Evolutionary conservation across 1,284 basidiomycete genomes (phyloP), one percentile per base, ranked within the genome.

Genomic region (Mrakiaceae sp.): DNA sequence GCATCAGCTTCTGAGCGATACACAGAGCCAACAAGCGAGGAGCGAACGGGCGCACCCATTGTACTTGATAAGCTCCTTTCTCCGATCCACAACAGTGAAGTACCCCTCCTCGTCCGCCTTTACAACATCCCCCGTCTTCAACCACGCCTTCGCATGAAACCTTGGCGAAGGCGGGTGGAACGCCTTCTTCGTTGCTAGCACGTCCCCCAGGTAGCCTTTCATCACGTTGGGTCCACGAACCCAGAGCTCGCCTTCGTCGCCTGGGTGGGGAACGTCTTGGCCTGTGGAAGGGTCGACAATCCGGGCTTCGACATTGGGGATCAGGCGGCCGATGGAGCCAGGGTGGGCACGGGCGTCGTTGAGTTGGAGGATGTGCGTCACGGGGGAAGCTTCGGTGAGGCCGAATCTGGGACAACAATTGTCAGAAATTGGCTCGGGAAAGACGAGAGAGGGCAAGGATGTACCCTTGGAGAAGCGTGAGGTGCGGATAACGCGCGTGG

Each of bases 21-120:
- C 4, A 43, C 5, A 4, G 27, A 58, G 48, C 42, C 12, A 43
- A 44, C 14, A 64, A 27, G 27, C 2, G 10, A 47, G 40, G 10
- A 51, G 40, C 1, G 7, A 44, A 44, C 8, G 16, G 4, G n/a
- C 64, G 66, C 72, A 76, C 42, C 76, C 76, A 67, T 78, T 78
- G 69, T 90, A 90, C 74, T 91, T 90, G 77, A 92, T 88, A 47
- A 91, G 75, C 72, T 91, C 89, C 70, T 91, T 91, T 68, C 83
- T 80, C 54, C 77, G 67, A 68, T 78, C 77, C n/a, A 77, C 74
- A 51, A 78, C 74, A 43, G 69, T 70, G 63, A 72, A 78, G 68
- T 74, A 78, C 2, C 87, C 88, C 2, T 88, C 83, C 3, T 74
- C 69, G 68, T 88, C 86, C 8, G 81, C 74, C 10, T 81, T 74